Percentiles rank a stretch among this genome's conserved stretches.
Conservation (phyloP, 1,139 yeast species). For the Blastobotrys aristatus region DNA sequence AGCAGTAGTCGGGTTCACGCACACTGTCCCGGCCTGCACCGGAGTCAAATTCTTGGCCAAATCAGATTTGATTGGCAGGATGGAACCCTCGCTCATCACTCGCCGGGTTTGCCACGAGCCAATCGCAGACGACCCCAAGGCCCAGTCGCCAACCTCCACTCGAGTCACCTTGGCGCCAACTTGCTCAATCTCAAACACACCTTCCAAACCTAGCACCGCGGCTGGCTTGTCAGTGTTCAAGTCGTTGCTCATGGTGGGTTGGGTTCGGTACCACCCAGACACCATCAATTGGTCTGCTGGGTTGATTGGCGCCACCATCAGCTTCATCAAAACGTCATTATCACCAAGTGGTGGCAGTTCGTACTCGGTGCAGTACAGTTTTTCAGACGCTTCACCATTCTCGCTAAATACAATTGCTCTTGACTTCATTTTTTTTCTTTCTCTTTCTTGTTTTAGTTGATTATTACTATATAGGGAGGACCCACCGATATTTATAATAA, state of each 20-base stretch:
- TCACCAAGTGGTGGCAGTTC: conserved; percentile 29
- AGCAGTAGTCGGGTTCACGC: conserved; percentile 92
- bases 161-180: conserved; percentile 48
- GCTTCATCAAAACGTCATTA: conserved; percentile 49
- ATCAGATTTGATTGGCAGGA: conserved; percentile 44
- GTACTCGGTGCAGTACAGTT: conserved; percentile 13
- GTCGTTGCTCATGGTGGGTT: conserved; percentile 54
- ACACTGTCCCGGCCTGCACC: conserved; percentile 77
- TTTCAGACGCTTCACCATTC: conserved; percentile 32
- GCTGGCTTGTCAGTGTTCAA: conserved; percentile 56
- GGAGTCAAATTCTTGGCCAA: conserved; percentile 36
- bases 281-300: conserved; percentile 89
- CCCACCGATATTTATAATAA: background rate
- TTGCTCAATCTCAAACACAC: conserved; percentile 78
- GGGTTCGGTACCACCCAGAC: conserved; percentile 88
- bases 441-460: background rate
- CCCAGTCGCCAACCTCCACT: conserved; percentile 79
- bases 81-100: conserved; percentile 34
- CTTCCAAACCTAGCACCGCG: conserved; percentile 92
- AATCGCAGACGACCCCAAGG: conserved; percentile 61
- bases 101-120: conserved; percentile 97
- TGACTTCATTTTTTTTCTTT: background rate
- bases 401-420: conserved; percentile 26
- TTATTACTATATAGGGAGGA: background rate
- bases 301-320: conserved; percentile 84